Percentiles rank a stretch among this genome's conserved stretches.
Conservation (phyloP, 192 early-diverging fungal species). For the Coemansia sp. region DNA sequence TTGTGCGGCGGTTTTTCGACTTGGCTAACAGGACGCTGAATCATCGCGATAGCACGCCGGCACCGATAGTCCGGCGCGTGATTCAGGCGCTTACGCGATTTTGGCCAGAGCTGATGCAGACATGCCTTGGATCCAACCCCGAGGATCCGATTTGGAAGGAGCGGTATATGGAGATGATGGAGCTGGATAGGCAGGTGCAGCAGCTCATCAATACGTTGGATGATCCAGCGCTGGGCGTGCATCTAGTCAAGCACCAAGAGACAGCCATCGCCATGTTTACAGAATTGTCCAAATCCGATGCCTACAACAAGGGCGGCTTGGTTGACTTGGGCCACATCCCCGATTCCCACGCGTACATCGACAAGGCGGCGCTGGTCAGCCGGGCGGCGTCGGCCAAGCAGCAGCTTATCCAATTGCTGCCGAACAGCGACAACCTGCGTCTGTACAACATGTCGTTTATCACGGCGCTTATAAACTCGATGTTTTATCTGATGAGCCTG, state of each 20-base stretch:
- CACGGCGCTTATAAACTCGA: slow-evolving; percentile 46
- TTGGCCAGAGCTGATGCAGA: slow-evolving; percentile 33
- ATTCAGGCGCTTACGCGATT: slow-evolving; percentile 50
- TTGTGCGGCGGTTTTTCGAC: slow-evolving; percentile 31
- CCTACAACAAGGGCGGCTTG: neutral
- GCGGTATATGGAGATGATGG: slow-evolving; percentile 25
- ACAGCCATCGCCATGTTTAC: slow-evolving; percentile 44
- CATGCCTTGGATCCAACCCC: slow-evolving; percentile 14
- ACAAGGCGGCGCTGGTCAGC: slow-evolving; percentile 19
- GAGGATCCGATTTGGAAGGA: slow-evolving; percentile 19
- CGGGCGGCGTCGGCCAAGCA: slow-evolving; percentile 40
- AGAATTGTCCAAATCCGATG: neutral
- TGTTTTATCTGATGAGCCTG: slow-evolving; percentile 50
- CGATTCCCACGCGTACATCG: slow-evolving; percentile 32
- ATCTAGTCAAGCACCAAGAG: slow-evolving; percentile 52
- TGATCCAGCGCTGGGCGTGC: slow-evolving; percentile 45
- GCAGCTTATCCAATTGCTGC: slow-evolving; percentile 46
- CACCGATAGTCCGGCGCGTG: slow-evolving; percentile 37
- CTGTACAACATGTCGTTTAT: slow-evolving; percentile 54
- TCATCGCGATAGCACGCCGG: slow-evolving; percentile 37
- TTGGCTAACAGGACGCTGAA: slow-evolving; percentile 29
- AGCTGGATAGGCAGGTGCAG: slow-evolving; percentile 16
- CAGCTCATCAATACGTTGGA: slow-evolving; percentile 31
- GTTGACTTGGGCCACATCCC: slow-evolving; percentile 17
- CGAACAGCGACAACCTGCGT: slow-evolving; percentile 46